Base-by-base conservation (phyloP, 768 basidiomycete genomes). In the Suillus hirtellus region DNA sequence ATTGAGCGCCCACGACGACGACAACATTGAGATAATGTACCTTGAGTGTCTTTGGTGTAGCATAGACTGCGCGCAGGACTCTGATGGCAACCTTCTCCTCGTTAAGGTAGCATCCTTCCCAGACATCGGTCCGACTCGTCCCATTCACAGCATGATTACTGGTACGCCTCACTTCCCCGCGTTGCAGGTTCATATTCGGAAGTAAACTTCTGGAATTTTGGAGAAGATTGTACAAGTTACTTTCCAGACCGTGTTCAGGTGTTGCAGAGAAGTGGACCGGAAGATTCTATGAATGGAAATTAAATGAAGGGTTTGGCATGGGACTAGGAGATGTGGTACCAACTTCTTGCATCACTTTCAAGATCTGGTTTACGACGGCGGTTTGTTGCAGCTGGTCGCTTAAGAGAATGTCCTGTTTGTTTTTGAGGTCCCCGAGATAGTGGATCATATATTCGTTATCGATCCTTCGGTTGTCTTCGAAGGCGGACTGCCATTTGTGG, bases 71-170 rank as follows among this genome's bases (percentile, higher is more conserved):
- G 37, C 86, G 81, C 35, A 87, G 72, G 10, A 81, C 78, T 68
- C 86, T 86, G 69, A 87, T 82, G 1, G 83, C 82, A 7, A 86
- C 86, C 63, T 84, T 85, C 66, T 85, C 82, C 59, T 79, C 74
- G 34, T 77, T 76, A 1, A 87, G 77, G 72, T 85, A 87, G 12
- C 82, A 31, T 4, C 86, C 86, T 69, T 86, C 83, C 78, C 78
- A 78, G 50, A 85, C 80, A 70, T 84, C 86, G 77, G 85, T 85
- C 4, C 80, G 79, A 11, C 79, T 77, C 15, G 80, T 83, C 35
- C 84, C 83, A 50, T 80, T 80, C 47, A 84, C 79, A 9, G 86
- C 84, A 58, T 80, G 80, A 24, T 79, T 71, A n/a, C 83, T 80
- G 35, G 82, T 72, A 63, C 83, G 77, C n/a, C 72, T 73, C 11